Base-by-base conservation (phyloP, 1,284 basidiomycete species). In the Ceratobasidium sp. region DNA sequence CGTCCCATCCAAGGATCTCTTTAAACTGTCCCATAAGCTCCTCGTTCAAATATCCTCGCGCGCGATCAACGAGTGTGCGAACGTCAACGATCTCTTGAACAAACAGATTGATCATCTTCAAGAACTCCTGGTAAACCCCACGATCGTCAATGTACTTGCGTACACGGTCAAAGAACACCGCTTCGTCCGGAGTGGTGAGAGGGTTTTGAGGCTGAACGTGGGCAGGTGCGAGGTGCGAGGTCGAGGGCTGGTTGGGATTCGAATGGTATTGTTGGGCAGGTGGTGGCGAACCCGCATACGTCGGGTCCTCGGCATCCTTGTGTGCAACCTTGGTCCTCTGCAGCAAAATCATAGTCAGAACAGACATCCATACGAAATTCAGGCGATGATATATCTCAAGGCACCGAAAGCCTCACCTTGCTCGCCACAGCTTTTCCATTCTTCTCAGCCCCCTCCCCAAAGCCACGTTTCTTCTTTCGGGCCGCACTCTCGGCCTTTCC, bases 21-120 rank as follows among this genome's bases (percentile, higher is more conserved):
- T 94, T 96, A 85, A 99, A 98, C 77, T 94, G 90, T 1, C 83
- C 79, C 81, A 96, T 88, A 72, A 98, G 84, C 43, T 96, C 93
- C 55, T 89, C 88, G 21, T 84, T 85, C 72, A 98, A 85, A 81
- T 97, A 97, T 30, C 88, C 84, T 71, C 89, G 85, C 14, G 93
- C 91, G 53, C 91, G 87, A 74, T 94, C 89, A 45, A 99, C 85
- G 34, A 99, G 87, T 1, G 89, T 91, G 77, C 89, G 89, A 70
- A 90, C 85, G 78, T 97, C 93, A 78, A 99, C 86, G 77, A 87
- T 84, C 86, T 96, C 94, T 79, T 98, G 94, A 1, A 94, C 93
- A 80, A 97, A 99, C 1, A 98, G 85, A 79, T 98, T 98, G 79
- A 98, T 88, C 72, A 98, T 85, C 80, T 97, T 98, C 76, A 99